Base-by-base conservation (phyloP, 202 grass and related monocot species). In the Setaria italica region DNA sequence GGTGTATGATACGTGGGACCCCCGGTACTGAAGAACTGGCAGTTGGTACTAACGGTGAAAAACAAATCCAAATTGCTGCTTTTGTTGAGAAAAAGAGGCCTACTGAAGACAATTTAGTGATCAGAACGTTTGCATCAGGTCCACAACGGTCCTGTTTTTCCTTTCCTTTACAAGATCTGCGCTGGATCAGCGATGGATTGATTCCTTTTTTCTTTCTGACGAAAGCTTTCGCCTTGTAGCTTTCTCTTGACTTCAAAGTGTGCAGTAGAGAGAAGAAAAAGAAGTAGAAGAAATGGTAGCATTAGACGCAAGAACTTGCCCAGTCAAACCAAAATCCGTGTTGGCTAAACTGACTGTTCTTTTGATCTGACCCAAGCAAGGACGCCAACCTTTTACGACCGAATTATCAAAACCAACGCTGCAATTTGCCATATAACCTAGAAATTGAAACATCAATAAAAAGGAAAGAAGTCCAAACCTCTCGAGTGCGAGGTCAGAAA, bases 321-420 rank as follows among this genome's bases (percentile, higher is more conserved):
- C 5, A 41, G 74, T 78, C 80, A 56, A 78, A 81, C 15, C 25
- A 50, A 72, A 17, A 34, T 59, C 48, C 65, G 2, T 70, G 21
- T 4, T 10, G 59, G 20, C 50, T 49, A n/a, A 11, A 47, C 11
- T n/a, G 57, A 62, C 9, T 14, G 15, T 76, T 59, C 55, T 21
- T 43, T 17, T 9, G 3, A 46, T 67, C 45, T 67, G 15, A 21
- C 37, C 32, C 47, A 15, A 41, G 7, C 47, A 15, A 41, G 7
- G 33, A 5, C 35, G 62, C 30, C 75, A 62, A 62, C 32, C 32
- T 41, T 78, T 70, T 29, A 35, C 45, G 48, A 46, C 2, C n/a
- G 1, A 39, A 7, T 29, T 29, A 64, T 74, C 21, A 42, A 30
- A 41, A 43, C 11, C 9, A 54, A 60, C 47, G 5, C 32, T 71